These are phyloP conservation scores for Mycena chlorophos DNA, from an alignment of 768 basidiomycete genomes.

Conservation along the genomic window DNA sequence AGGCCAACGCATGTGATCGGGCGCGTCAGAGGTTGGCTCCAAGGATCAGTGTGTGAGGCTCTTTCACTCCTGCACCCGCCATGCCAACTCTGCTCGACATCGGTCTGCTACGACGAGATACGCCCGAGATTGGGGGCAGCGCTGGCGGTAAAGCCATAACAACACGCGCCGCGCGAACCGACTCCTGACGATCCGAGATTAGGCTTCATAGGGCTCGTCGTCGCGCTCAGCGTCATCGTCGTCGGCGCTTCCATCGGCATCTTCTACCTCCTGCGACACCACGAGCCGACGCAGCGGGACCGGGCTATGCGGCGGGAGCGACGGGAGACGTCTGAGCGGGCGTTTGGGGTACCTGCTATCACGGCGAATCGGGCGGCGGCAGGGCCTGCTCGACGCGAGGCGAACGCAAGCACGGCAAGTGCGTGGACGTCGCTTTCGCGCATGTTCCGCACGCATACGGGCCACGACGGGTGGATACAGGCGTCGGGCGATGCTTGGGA, in stretches of 20 bases:
- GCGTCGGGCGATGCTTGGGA: constrained; percentile 27
- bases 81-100: too few relatives aligned
- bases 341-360: background rate
- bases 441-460: constrained; percentile 4
- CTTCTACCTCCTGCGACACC: constrained; percentile 55
- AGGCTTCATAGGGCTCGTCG: constrained; percentile 66
- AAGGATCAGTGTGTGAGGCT: too few relatives aligned
- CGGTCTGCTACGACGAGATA: too few relatives aligned
- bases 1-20: too few relatives aligned
- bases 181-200: background rate
- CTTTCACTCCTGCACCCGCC: too few relatives aligned
- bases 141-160: too few relatives aligned
- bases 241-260: constrained; percentile 53
- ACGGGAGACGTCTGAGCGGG: constrained; percentile 10
- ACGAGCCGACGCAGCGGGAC: constrained; percentile 44
- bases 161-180: too few relatives aligned
- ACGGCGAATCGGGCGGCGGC: background rate
- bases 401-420: background rate
- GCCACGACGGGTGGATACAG: constrained; percentile 22
- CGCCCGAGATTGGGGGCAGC: too few relatives aligned
- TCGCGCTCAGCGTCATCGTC: constrained; percentile 55
- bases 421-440: constrained; percentile 1
- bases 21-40: too few relatives aligned
- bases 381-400: constrained; percentile 7
- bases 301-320: constrained; percentile 35